Conservation (phyloP, 1,139 yeast genomes). For the Groenewaldozyma sp. region DNA sequence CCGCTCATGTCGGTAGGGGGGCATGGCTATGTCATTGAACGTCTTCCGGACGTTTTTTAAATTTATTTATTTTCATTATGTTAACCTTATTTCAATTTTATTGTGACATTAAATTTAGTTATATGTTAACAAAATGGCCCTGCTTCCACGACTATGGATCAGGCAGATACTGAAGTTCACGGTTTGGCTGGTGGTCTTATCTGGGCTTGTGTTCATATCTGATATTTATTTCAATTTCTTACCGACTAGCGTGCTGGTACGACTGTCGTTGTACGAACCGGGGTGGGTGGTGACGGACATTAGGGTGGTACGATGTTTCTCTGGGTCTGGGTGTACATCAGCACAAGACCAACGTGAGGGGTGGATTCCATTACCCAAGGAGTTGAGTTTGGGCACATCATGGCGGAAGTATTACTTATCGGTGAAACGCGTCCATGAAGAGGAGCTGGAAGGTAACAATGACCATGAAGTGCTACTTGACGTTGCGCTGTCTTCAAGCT, state of each 20-base stretch:
- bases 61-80: slow-evolving; percentile 1
- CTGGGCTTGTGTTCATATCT: slow-evolving; percentile 17
- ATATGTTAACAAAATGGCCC: background rate
- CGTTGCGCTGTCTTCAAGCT: slow-evolving; percentile 15
- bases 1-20: slow-evolving; percentile 96
- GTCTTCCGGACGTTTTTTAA: slow-evolving; percentile 88
- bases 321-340: slow-evolving; percentile 20
- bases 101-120: background rate
- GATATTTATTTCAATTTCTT: slow-evolving; percentile 27
- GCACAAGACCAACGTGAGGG: slow-evolving; percentile 14
- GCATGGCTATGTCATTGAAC: slow-evolving; percentile 82
- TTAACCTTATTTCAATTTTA: slow-evolving; percentile 1
- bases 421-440: slow-evolving; percentile 22
- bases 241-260: slow-evolving; percentile 25
- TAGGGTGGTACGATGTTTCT: slow-evolving; percentile 22
- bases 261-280: slow-evolving; percentile 21
- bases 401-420: slow-evolving; percentile 27
- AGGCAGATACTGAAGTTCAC: slow-evolving; percentile 22
- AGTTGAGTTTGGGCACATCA: slow-evolving; percentile 24
- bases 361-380: slow-evolving; percentile 30
- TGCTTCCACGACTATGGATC: slow-evolving; percentile 24
- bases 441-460: slow-evolving; percentile 16
- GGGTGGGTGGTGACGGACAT: slow-evolving; percentile 27
- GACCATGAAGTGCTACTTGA: slow-evolving; percentile 24
- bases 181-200: slow-evolving; percentile 14